Percentiles rank a stretch among this genome's conserved stretches.
Evolutionary conservation across 352 stramenopile species (phyloP).

Genomic region (Pythium chondricola): DNA sequence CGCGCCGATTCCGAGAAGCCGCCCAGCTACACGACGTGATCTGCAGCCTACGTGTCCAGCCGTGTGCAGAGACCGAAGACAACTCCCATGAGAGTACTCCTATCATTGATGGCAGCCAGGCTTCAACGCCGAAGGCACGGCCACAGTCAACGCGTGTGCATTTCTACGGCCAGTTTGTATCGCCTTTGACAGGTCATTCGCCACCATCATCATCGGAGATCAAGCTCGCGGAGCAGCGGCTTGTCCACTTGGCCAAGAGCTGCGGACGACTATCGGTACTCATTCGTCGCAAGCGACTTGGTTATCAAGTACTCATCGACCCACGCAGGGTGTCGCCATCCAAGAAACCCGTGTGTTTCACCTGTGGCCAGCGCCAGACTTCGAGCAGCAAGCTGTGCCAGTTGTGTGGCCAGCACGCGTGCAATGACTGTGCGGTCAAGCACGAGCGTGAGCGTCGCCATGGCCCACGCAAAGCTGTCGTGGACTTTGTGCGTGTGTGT

Average conservation of each 20-base stretch:
- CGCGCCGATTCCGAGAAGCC: too few relatives aligned
- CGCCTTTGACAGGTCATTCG: not conserved
- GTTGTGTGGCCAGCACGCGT: conserved; percentile 56
- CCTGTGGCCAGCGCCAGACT: conserved; percentile 39
- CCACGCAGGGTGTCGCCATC: conserved; percentile 30
- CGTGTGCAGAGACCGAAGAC: not conserved
- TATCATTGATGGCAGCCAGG: too few relatives aligned
- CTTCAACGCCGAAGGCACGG: not conserved
- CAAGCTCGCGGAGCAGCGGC: conserved; percentile 11
- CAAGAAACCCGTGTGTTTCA: conserved; percentile 41
- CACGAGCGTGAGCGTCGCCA: conserved; percentile 19
- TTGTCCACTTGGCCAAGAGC: conserved; percentile 12
- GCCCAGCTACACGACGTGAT: conserved; percentile 5
- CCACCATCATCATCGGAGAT: not conserved
- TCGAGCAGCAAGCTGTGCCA: conserved; percentile 38
- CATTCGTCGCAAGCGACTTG: conserved; percentile 54
- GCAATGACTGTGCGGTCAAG: conserved; percentile 33
- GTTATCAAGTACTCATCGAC: conserved; percentile 44
- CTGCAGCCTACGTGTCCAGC: conserved; percentile 4
- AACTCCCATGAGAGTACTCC: too few relatives aligned
- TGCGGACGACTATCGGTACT: conserved; percentile 31
- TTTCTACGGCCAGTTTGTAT: conserved; percentile 16
- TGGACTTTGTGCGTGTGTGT: conserved; percentile 38
- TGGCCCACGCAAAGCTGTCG: not conserved
- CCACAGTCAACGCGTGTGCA: conserved; percentile 5